Percentiles rank a stretch among this genome's conserved stretches.
Evolutionary conservation across 495 filamentous ascomycete species (phyloP).

Genomic region (Daldinia loculata): DNA sequence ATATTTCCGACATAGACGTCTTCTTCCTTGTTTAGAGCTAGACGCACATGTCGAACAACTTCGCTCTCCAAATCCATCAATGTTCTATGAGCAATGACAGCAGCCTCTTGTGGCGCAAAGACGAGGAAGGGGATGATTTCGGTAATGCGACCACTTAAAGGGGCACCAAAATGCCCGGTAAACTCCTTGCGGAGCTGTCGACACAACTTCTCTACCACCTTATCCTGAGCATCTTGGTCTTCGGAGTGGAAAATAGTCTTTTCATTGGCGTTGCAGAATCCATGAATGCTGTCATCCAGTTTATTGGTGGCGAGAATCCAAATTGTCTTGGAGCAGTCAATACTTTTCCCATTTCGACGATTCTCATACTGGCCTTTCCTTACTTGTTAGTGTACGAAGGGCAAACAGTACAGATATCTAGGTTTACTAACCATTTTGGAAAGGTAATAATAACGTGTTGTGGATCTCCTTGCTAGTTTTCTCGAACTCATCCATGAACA

Average conservation of each 20-base stretch:
- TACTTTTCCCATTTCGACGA: neutral
- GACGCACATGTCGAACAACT: neutral
- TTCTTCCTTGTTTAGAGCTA: slow-evolving; percentile 16
- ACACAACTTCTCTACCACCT: neutral
- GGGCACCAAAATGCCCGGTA: neutral
- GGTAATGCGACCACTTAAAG: neutral
- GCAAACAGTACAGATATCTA: neutral
- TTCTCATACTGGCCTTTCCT: neutral
- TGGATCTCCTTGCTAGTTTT: neutral
- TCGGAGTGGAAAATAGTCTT: neutral
- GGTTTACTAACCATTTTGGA: neutral
- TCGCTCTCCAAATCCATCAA: neutral
- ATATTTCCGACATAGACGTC: slow-evolving; percentile 30
- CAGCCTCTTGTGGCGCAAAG: neutral
- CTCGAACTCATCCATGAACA: neutral
- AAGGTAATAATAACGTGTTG: neutral
- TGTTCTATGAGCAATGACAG: neutral
- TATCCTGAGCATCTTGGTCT: neutral
- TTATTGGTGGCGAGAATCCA: neutral
- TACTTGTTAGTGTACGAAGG: neutral
- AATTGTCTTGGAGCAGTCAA: neutral
- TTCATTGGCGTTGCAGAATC: neutral
- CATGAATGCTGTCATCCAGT: neutral
- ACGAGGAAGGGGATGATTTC: neutral
- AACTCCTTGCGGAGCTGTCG: neutral